Evolutionary conservation across 2,329 filamentous ascomycete species (phyloP), one percentile per base, ranked within the genome.

Genomic region (Endoconidiophora laricicola): DNA sequence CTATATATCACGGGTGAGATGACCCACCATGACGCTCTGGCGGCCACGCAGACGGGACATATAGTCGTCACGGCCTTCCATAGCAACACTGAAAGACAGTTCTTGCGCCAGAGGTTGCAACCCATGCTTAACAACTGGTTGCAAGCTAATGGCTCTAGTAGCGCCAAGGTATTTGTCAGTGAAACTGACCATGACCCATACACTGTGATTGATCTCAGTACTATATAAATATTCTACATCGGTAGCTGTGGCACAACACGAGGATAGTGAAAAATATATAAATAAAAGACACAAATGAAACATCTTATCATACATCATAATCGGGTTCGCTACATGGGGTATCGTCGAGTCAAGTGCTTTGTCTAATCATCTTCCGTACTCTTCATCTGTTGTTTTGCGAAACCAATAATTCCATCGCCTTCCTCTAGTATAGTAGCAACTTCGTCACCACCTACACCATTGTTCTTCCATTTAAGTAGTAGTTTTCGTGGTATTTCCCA

Each of bases 1-100:
- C 64, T 96, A 38, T 66, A 93, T 3, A 84, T 98, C 57, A 96
- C 86, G 0, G 91, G 91, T 1, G 91, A 98, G 67, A 76, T 96
- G 70, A 84, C 78, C 59, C 91, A 98, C 62, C 91, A 98, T 62
- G 86, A 91, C 55, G 87, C 90, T 2, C 73, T 98, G 52, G 78
- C 83, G 38, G 86, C 87, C 1, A 86, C 84, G 24, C 88, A 95
- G 68, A 76, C 80, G 52, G 88, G 88, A 1, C 81, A 81, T 55
- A 82, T 79, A 49, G 84, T 96, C 1, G 76, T 96, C 47, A 83
- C 81, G 39, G 72, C 94, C 44, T 94, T 94, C 59, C 91, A 98
- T 63, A 90, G 83, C 58, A 96, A 96, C 63, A 91, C 85, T 0
- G 91, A 98, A 69, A 71, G 91, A 36, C 81, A 78, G 0, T 98